A percentile compares a stretch with the other conserved stretches of the same genome.
phyloP scores from a whole-genome alignment of 1,284 basidiomycete genomes.

The Grifola frondosa region DNA sequence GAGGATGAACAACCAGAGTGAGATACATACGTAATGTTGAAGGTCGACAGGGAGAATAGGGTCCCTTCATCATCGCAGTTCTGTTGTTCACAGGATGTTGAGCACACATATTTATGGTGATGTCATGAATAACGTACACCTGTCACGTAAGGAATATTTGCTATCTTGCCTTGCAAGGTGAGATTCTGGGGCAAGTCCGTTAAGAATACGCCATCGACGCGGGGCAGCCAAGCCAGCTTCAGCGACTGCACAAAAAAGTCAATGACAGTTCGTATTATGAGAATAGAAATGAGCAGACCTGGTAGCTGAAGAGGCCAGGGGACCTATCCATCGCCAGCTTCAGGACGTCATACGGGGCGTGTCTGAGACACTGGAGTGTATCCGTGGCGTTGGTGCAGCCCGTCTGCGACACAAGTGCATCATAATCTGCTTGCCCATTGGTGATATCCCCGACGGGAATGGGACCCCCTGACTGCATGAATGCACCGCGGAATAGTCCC shows the following conservation, averaged over 20 bases:
- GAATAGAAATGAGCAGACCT: slow-evolving; percentile 15
- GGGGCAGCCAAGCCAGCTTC: slow-evolving; percentile 33
- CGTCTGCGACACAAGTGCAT: slow-evolving; percentile 28
- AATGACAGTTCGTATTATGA: background rate
- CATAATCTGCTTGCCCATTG: slow-evolving; percentile 30
- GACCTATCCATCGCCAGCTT: slow-evolving; percentile 28
- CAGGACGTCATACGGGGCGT: slow-evolving; percentile 28
- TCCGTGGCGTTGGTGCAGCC: slow-evolving; percentile 32
- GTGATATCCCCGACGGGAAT: slow-evolving; percentile 28
- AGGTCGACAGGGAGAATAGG: slow-evolving; percentile 22
- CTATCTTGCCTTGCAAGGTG: slow-evolving; percentile 27
- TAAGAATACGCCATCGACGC: slow-evolving; percentile 38
- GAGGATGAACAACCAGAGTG: background rate
- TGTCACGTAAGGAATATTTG: slow-evolving; percentile 32
- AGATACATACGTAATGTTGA: slow-evolving; percentile 33
- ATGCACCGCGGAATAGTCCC: slow-evolving; percentile 32
- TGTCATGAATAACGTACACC: slow-evolving; percentile 17
- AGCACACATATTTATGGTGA: slow-evolving; percentile 13
- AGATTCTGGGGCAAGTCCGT: slow-evolving; percentile 28
- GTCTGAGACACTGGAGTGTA: slow-evolving; percentile 41
- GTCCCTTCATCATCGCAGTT: slow-evolving; percentile 37
- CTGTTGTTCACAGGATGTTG: slow-evolving; percentile 23
- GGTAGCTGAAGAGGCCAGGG: slow-evolving; percentile 26
- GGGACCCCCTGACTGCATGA: slow-evolving; percentile 35
- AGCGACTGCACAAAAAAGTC: slow-evolving; percentile 11